Percentiles rank a stretch among this genome's conserved stretches.
phyloP scores from a whole-genome alignment of 2,329 filamentous ascomycete genomes.

The Aspergillus ustus region DNA sequence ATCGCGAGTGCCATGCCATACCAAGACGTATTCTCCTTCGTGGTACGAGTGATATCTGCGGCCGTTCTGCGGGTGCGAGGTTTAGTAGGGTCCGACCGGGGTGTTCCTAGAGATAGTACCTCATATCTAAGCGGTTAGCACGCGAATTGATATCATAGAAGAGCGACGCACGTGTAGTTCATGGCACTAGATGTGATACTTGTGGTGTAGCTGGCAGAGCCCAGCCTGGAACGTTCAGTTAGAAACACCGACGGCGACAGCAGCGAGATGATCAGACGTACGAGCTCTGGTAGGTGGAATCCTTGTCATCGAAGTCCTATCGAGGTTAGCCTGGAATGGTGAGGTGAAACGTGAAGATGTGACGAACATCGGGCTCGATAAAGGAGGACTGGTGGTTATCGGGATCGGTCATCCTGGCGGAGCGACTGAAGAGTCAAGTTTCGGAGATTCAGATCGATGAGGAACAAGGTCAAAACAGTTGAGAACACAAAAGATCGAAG shows the following conservation, averaged over 20 bases:
- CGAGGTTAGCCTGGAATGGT: not conserved
- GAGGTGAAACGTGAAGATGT: not conserved
- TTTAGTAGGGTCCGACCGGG: not conserved
- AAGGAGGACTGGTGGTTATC: not conserved
- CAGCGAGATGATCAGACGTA: slow-evolving; percentile 22
- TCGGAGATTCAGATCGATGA: not conserved
- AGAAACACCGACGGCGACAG: slow-evolving; percentile 9
- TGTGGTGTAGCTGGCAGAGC: slow-evolving; percentile 35
- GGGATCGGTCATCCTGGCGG: slow-evolving; percentile 7
- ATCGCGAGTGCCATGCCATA: slow-evolving; percentile 16
- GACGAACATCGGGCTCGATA: slow-evolving; percentile 36
- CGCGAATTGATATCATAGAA: not conserved
- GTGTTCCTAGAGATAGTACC: slow-evolving; percentile 23
- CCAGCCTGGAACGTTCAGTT: slow-evolving; percentile 23
- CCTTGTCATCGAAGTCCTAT: slow-evolving; percentile 31
- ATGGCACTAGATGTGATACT: slow-evolving; percentile 38
- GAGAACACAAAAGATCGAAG: not conserved
- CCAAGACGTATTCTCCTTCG: slow-evolving; percentile 36
- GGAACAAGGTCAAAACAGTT: too few species aligned
- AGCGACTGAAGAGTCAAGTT: not conserved
- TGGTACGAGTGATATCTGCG: slow-evolving; percentile 39
- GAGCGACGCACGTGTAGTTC: slow-evolving; percentile 34
- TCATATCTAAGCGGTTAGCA: slow-evolving; percentile 35
- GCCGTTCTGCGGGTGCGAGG: slow-evolving; percentile 30
- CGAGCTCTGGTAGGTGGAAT: slow-evolving; percentile 34